Conservation (phyloP, 768 basidiomycete species). For the Cubamyces sp. region DNA sequence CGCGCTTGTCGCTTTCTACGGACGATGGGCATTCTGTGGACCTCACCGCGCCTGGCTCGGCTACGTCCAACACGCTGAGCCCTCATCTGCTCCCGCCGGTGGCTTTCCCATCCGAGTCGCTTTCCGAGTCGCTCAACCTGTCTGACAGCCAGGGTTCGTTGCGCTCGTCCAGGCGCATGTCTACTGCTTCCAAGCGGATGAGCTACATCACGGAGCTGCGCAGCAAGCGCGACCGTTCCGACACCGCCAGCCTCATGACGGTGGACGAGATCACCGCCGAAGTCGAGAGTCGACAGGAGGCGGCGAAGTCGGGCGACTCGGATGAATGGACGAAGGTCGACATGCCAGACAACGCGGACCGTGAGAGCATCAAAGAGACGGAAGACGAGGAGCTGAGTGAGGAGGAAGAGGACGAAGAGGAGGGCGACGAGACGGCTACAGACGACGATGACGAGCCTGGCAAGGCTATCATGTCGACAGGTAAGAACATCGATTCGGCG, state of each 20-base stretch:
- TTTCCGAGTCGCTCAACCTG: conserved; percentile 78
- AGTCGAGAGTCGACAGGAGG: conserved; percentile 74
- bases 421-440: conserved; percentile 40
- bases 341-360: conserved; percentile 47
- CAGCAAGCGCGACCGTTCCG: conserved; percentile 81
- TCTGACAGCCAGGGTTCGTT: conserved; percentile 35
- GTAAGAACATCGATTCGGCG: conserved; percentile 42
- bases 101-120: conserved; percentile 74
- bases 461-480: conserved; percentile 57
- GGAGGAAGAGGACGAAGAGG: conserved; percentile 50
- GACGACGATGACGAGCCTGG: conserved; percentile 56
- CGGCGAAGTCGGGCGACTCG: conserved; percentile 42
- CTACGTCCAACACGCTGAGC: conserved; percentile 36
- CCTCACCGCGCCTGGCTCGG: conserved; percentile 51
- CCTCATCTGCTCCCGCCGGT: conserved; percentile 78
- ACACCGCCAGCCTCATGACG: conserved; percentile 90
- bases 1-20: conserved; percentile 75
- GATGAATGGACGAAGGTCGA: conserved; percentile 82
- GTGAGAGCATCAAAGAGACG: conserved; percentile 36
- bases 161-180: conserved; percentile 46
- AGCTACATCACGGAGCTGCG: conserved; percentile 84
- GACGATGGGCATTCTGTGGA: conserved; percentile 72
- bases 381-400: conserved; percentile 51
- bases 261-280: conserved; percentile 98
- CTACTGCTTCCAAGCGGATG: conserved; percentile 60